Conservation (phyloP, 2,329 filamentous ascomycete genomes). For the Arthrobotrys sphaeroides region DNA sequence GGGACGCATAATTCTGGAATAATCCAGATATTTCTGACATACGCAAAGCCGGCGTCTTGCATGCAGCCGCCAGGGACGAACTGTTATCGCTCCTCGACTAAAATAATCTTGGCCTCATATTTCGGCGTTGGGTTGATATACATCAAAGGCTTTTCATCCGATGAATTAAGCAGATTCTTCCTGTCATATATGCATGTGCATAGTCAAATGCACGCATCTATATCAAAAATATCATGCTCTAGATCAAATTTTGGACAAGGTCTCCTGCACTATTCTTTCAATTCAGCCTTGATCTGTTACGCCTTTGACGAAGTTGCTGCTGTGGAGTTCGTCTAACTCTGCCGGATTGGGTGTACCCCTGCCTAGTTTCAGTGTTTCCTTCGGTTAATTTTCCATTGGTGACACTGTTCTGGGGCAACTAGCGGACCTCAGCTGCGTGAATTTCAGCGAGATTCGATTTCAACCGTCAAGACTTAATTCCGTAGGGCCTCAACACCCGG, state of each 20-base stretch:
- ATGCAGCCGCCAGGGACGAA: slow-evolving; percentile 14
- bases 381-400: slow-evolving; percentile 42
- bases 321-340: slow-evolving; percentile 41
- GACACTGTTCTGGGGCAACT: neutral
- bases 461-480: neutral
- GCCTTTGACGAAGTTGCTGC: slow-evolving; percentile 7
- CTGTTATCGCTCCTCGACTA: slow-evolving; percentile 5
- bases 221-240: neutral
- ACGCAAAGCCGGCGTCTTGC: neutral
- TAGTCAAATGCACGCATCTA: neutral
- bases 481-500: neutral
- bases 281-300: slow-evolving; percentile 10
- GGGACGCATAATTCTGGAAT: slow-evolving; percentile 2
- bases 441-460: slow-evolving; percentile 13
- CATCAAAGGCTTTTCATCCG: slow-evolving; percentile 4
- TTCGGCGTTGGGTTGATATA: neutral
- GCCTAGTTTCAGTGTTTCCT: slow-evolving; percentile 30
- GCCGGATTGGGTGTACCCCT: slow-evolving; percentile 30
- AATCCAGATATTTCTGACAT: neutral
- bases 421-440: slow-evolving; percentile 39
- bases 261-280: neutral
- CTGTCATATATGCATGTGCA: neutral
- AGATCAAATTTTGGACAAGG: slow-evolving; percentile 8
- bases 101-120: neutral
- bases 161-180: slow-evolving; percentile 1